These are phyloP conservation scores for Pezicula carpinea DNA, from an alignment of 2,329 filamentous ascomycete genomes.

Conservation along the genomic window DNA sequence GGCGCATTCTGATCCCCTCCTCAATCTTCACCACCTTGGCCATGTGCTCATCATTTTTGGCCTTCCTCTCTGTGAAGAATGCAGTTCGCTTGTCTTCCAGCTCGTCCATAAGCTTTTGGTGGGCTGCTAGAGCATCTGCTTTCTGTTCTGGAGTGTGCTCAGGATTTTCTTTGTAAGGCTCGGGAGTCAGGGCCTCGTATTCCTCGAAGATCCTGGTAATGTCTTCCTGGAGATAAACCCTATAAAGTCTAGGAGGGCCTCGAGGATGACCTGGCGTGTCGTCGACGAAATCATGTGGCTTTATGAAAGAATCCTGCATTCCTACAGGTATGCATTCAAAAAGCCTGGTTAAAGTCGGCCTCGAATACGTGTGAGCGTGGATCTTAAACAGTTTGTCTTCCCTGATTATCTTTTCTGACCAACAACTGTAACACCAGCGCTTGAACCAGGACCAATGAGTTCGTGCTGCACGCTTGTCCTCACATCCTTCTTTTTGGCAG, in stretches of 20 bases:
- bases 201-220: constrained; percentile 20
- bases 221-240: constrained; percentile 22
- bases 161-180: constrained; percentile 19
- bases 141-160: constrained; percentile 19
- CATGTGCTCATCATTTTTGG: constrained; percentile 23
- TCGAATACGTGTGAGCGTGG: constrained; percentile 14
- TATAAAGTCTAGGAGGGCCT: constrained; percentile 22
- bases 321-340: constrained; percentile 27
- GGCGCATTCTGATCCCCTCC: constrained; percentile 16
- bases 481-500: constrained; percentile 20
- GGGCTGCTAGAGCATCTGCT: constrained; percentile 14
- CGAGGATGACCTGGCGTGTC: constrained; percentile 14
- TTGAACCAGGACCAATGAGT: constrained; percentile 29
- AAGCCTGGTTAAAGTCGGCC: constrained; percentile 18
- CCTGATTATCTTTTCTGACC: constrained; percentile 23
- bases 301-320: constrained; percentile 27
- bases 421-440: constrained; percentile 25
- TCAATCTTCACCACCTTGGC: constrained; percentile 23
- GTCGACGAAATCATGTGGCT: constrained; percentile 25
- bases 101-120: constrained; percentile 16
- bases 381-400: constrained; percentile 26
- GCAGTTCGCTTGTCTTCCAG: constrained; percentile 17
- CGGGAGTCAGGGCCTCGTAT: constrained; percentile 23
- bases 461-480: constrained; percentile 19
- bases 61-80: constrained; percentile 22